A percentile compares a stretch with the other conserved stretches of the same genome.
Evolutionary conservation across 1,284 basidiomycete genomes (phyloP).

Genomic region (Tausonia pullulans): DNA sequence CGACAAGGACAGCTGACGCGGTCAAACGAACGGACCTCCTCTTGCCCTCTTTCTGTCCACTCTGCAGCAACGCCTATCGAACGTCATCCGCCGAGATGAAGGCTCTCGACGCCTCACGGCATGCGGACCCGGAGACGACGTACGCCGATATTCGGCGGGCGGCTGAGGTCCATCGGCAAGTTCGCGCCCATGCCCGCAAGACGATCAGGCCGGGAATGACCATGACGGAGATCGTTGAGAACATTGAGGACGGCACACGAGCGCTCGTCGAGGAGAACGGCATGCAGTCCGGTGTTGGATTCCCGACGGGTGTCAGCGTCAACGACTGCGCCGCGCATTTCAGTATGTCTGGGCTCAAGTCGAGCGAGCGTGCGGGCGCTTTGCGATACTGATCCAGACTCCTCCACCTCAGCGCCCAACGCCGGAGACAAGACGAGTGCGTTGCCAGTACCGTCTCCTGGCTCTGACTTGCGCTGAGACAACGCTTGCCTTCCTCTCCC

Average conservation of each 20-base stretch:
- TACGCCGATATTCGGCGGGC: slow-evolving; percentile 85
- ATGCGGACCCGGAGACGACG: slow-evolving; percentile 66
- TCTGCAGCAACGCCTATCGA: slow-evolving; percentile 63
- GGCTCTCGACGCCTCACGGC: slow-evolving; percentile 62
- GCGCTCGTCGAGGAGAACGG: slow-evolving; percentile 86
- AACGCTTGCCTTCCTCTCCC: not conserved
- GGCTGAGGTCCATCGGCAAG: slow-evolving; percentile 92
- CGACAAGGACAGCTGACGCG: not conserved
- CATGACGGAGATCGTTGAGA: slow-evolving; percentile 88
- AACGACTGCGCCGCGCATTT: slow-evolving; percentile 97
- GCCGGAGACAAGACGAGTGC: slow-evolving; percentile 77
- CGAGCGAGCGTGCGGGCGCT: no score
- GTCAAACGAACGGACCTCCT: not conserved
- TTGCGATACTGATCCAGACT: not conserved
- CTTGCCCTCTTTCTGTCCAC: not conserved
- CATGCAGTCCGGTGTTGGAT: slow-evolving; percentile 74
- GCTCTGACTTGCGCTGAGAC: not conserved
- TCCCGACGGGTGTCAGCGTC: slow-evolving; percentile 91
- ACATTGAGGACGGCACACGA: slow-evolving; percentile 83
- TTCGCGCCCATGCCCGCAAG: slow-evolving; percentile 66
- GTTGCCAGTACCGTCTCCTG: slow-evolving; percentile 24
- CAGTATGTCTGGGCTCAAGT: slow-evolving; percentile 26
- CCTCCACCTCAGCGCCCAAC: slow-evolving; percentile 53
- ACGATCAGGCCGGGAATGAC: slow-evolving; percentile 85
- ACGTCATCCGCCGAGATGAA: slow-evolving; percentile 84